Evolutionary conservation across 2,329 filamentous ascomycete species (phyloP).

Genomic region (Immersiporthe knoxdaviesiana): DNA sequence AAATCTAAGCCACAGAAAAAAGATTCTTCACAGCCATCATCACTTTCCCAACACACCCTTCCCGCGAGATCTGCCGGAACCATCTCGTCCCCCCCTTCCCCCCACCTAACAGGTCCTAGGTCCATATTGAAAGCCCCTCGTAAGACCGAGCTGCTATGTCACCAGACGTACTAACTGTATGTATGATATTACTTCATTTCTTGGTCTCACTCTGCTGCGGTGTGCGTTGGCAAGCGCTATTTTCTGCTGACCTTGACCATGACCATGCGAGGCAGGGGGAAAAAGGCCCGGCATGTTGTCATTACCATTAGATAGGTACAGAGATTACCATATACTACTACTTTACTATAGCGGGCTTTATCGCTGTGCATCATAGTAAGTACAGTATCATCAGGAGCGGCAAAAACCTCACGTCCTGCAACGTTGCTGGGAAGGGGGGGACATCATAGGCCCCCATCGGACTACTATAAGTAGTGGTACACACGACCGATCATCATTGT

Average conservation of each 20-base stretch:
- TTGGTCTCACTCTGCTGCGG: neutral
- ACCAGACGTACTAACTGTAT: neutral
- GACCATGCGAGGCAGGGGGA: neutral
- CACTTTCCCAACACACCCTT: neutral
- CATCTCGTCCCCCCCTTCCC: neutral
- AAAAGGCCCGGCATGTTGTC: neutral
- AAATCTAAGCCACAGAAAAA: no score
- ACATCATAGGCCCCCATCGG: neutral
- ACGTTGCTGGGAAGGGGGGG: neutral
- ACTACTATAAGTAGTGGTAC: neutral
- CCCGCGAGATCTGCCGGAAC: neutral
- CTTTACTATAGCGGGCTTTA: neutral
- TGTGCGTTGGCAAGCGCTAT: constrained; percentile 5
- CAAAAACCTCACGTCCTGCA: neutral
- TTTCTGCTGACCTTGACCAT: neutral
- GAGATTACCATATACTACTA: no score
- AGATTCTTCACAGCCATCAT: no score
- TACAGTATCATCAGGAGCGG: neutral
- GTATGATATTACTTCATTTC: neutral
- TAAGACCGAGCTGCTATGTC: neutral
- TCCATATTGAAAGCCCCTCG: neutral
- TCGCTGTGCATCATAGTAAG: neutral
- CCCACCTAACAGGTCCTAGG: no score
- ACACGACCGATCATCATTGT: neutral
- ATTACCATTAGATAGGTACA: no score